Conservation (phyloP, 2,329 filamentous ascomycete species). For the Fonsecaea pugnacius region DNA sequence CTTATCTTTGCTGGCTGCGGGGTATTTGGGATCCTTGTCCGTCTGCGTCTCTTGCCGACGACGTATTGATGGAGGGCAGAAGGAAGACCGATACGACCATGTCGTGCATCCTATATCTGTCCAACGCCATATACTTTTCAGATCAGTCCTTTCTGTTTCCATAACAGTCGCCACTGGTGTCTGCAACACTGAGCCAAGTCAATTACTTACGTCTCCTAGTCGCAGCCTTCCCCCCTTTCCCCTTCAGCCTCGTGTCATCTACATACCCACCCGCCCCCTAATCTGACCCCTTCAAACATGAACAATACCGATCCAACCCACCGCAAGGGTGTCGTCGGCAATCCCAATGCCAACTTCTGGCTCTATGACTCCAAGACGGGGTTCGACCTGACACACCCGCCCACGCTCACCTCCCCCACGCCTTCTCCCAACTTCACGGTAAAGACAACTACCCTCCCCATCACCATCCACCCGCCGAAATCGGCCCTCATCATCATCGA, state of each 20-base stretch:
- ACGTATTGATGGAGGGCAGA: not conserved
- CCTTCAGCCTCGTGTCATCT: constrained; percentile 23
- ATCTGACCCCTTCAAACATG: constrained; percentile 19
- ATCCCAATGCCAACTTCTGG: constrained; percentile 49
- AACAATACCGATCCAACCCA: constrained; percentile 31
- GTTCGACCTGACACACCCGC: constrained; percentile 54
- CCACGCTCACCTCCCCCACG: constrained; percentile 38
- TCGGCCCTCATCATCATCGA: constrained; percentile 59
- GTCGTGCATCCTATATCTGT: not conserved
- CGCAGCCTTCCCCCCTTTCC: constrained; percentile 15
- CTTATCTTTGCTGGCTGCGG: constrained; percentile 17
- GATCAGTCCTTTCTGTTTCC: not conserved
- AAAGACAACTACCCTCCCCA: constrained; percentile 39
- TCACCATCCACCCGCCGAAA: constrained; percentile 48
- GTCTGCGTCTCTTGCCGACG: not conserved
- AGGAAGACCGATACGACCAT: not conserved
- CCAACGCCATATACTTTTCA: not conserved
- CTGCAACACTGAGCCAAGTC: not conserved
- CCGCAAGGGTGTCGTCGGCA: constrained; percentile 49
- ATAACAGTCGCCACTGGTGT: not conserved
- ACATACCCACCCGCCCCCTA: not conserved
- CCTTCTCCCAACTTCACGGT: constrained; percentile 28
- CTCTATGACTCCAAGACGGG: constrained; percentile 48
- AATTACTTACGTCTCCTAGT: not conserved
- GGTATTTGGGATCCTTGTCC: not conserved